Evolutionary conservation across 2,329 filamentous ascomycete genomes (phyloP), one percentile per base, ranked within the genome.

Genomic region (Juglanconis oblonga): DNA sequence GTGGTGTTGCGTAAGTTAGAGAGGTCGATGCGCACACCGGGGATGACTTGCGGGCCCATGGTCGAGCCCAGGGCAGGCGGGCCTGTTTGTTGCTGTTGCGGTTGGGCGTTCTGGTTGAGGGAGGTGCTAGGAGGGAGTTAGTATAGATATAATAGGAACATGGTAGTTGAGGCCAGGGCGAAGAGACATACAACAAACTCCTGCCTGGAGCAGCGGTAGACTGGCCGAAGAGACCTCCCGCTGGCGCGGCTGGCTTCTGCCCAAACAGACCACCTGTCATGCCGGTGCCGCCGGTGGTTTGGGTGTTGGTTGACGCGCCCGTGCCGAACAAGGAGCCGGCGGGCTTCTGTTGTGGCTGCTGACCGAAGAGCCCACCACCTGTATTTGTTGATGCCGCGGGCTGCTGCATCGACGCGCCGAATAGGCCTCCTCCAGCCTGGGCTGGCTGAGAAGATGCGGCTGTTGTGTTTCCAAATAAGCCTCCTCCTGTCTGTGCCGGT

Each of bases 1-100:
- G 92, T 97, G 0, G 93, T 96, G 14, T 90, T 89, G 55, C 92
- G 87, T 62, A 98, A 80, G 70, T 90, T 91, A 67, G 85, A 85
- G 55, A 90, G 76, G 73, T 95, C 90, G 68, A 96, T 90, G 68
- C 90, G 88, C 17, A 92, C 89, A 17, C 89, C 91, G 0, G 88
- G 87, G 14, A 87, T 81, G 13, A 78, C 80, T 66, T 83, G 81
- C 64, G 80, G 81, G 58, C 81, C 81, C 71, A 85, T 78, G 36
- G 74, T 77, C 31, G 71, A 60, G n/a, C 63, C 59, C 2, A 64
- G 64, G 6, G 58, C 47, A 29, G 64, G 64, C 31, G 64, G 63
- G 29, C 63, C 57, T 24, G 61, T 59, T 36, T 64, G 66, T 36
- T 61, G 64, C 47, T 66, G 67, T n/a, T 57, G 56, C 13, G 57